Conservation (phyloP, 805 yeast genomes). For the Lachancea lanzarotensis region DNA sequence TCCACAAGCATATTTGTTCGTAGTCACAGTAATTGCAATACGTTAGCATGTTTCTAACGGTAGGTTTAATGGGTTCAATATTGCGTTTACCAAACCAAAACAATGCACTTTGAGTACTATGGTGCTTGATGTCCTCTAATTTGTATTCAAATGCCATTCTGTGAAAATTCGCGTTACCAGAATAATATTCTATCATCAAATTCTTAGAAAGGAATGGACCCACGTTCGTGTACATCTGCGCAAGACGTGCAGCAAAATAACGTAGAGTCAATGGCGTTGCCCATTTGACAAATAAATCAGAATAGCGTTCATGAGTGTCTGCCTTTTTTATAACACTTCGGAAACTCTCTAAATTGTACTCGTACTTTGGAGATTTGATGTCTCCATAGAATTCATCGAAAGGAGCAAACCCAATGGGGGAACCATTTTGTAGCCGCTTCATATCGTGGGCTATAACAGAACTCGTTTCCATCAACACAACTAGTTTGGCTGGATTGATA, state of each 20-base stretch:
- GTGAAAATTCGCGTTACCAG: constrained; percentile 37
- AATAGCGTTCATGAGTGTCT: constrained; percentile 19
- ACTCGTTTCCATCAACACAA: constrained; percentile 36
- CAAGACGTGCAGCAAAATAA: constrained; percentile 48
- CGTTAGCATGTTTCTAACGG: constrained; percentile 29
- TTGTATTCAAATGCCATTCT: constrained; percentile 37
- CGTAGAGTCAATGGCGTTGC: constrained; percentile 47
- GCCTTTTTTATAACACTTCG: constrained; percentile 15
- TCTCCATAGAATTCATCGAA: constrained; percentile 31
- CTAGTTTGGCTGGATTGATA: constrained; percentile 36
- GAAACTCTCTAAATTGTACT: constrained; percentile 18
- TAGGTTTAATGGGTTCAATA: constrained; percentile 40
- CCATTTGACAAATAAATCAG: constrained; percentile 41
- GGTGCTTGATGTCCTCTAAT: constrained; percentile 23
- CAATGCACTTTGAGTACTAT: constrained; percentile 33
- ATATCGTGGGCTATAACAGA: constrained; percentile 39
- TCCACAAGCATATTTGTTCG: constrained; percentile 39
- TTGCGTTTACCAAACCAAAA: constrained; percentile 56
- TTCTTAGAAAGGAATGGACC: constrained; percentile 33
- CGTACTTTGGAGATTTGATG: not conserved
- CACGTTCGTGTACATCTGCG: constrained; percentile 35
- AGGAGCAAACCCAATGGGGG: constrained; percentile 35
- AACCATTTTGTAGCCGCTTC: constrained; percentile 41
- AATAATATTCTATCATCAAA: constrained; percentile 48
- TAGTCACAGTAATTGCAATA: constrained; percentile 55